Percentiles rank a stretch among this genome's conserved stretches.
Conservation (phyloP, 306 rosid genomes). For the Trifolium fragiferum region DNA sequence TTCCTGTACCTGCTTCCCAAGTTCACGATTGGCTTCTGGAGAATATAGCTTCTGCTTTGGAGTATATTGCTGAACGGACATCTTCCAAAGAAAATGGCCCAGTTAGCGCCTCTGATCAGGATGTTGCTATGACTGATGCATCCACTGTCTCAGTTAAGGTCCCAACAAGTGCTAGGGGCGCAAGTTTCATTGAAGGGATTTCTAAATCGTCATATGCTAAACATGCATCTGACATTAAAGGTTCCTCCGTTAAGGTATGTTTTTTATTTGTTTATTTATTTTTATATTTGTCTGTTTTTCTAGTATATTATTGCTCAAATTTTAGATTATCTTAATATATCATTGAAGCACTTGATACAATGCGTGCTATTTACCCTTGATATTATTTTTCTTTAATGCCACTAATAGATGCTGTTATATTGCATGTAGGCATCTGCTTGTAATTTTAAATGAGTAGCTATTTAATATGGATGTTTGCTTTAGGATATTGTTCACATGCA, state of each 20-base stretch:
- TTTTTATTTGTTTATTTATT: no score
- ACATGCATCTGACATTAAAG: constrained; percentile 85
- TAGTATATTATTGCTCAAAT: neutral
- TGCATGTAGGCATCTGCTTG: constrained; percentile 7
- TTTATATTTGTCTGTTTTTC: constrained; percentile 7
- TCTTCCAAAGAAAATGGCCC: constrained; percentile 88
- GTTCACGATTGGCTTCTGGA: constrained; percentile 87
- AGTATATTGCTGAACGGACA: constrained; percentile 77
- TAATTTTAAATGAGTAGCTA: constrained; percentile 17
- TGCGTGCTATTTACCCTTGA: neutral
- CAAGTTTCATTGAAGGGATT: constrained; percentile 91
- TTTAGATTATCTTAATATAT: constrained; percentile 22
- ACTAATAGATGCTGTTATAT: neutral
- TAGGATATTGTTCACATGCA: neutral
- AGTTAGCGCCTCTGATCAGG: constrained; percentile 77
- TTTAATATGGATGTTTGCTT: neutral
- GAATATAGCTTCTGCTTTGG: constrained; percentile 83
- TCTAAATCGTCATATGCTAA: constrained; percentile 89
- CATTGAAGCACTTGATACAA: neutral
- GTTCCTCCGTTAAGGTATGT: constrained; percentile 91
- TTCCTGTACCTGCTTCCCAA: constrained; percentile 88
- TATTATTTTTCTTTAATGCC: constrained; percentile 19
- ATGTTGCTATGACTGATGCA: constrained; percentile 96
- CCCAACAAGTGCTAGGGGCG: constrained; percentile 63
- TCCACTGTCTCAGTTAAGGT: constrained; percentile 65